Conservation (phyloP, 2,329 filamentous ascomycete genomes). For the Akanthomyces uredinophilus region DNA sequence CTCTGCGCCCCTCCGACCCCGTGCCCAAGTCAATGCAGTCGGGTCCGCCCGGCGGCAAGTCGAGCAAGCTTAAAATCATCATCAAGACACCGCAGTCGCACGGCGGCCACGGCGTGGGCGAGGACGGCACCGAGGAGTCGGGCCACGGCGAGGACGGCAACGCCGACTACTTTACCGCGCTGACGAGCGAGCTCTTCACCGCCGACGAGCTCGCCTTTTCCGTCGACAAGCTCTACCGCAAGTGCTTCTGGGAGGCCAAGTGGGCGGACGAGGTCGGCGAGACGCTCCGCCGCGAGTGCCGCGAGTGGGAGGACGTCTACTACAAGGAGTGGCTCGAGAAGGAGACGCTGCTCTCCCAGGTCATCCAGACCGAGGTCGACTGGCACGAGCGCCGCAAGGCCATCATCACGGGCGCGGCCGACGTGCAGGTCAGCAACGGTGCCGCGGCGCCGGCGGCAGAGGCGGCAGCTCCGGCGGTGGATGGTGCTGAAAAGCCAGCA, state of each 20-base stretch:
- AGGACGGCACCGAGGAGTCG: slow-evolving; percentile 43
- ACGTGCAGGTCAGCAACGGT: slow-evolving; percentile 31
- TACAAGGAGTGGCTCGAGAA: slow-evolving; percentile 74
- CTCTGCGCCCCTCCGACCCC: slow-evolving; percentile 72
- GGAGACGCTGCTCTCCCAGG: slow-evolving; percentile 70
- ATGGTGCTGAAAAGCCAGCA: not conserved
- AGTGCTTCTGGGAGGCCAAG: slow-evolving; percentile 65
- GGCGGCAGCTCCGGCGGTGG: not conserved
- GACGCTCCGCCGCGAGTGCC: slow-evolving; percentile 58
- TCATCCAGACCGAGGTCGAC: slow-evolving; percentile 61
- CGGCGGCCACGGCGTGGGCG: slow-evolving; percentile 43
- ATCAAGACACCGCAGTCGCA: slow-evolving; percentile 57
- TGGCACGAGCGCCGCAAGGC: slow-evolving; percentile 55
- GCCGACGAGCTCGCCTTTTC: slow-evolving; percentile 58
- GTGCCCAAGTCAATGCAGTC: slow-evolving; percentile 64
- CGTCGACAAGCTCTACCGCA: slow-evolving; percentile 55
- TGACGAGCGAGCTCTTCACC: slow-evolving; percentile 58
- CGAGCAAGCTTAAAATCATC: slow-evolving; percentile 56
- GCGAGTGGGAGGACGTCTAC: slow-evolving; percentile 60
- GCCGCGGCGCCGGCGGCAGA: not conserved
- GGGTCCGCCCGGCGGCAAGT: slow-evolving; percentile 36
- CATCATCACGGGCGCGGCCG: slow-evolving; percentile 45
- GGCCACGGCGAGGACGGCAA: slow-evolving; percentile 51
- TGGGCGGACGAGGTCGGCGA: slow-evolving; percentile 68
- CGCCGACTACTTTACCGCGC: slow-evolving; percentile 52